A percentile compares a stretch with the other conserved stretches of the same genome.
Conservation (phyloP, 2,329 filamentous ascomycete species). For the Ascochyta clinopodiicola region DNA sequence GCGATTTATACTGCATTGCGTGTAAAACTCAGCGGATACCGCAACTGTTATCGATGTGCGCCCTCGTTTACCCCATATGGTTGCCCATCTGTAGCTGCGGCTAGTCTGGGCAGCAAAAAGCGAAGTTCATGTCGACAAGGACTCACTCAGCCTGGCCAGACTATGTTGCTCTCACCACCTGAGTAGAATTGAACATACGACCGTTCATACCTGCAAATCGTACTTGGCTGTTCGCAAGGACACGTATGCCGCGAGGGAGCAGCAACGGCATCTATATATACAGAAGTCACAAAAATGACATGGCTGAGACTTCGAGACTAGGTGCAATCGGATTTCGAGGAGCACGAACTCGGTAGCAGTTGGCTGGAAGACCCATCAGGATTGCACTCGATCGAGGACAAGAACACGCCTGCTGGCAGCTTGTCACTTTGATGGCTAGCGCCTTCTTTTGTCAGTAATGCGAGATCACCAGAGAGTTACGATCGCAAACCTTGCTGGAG, state of each 20-base stretch:
- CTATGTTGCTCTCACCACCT: neutral
- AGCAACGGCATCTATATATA: neutral
- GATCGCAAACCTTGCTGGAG: no score
- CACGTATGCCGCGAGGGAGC: neutral
- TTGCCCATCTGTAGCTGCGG: slow-evolving; percentile 22
- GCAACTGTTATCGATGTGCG: slow-evolving; percentile 17
- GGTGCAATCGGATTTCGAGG: no score
- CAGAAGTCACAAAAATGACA: neutral
- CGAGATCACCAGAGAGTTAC: neutral
- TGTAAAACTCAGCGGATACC: neutral
- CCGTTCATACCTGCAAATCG: neutral
- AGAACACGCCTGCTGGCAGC: neutral
- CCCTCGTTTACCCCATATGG: slow-evolving; percentile 11
- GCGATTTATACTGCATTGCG: neutral
- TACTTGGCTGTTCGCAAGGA: neutral
- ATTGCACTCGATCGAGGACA: neutral
- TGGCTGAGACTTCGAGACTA: no score
- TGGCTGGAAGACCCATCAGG: neutral
- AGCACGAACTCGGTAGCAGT: neutral
- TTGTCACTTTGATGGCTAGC: neutral
- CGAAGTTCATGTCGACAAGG: slow-evolving; percentile 24
- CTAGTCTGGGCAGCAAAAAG: slow-evolving; percentile 29
- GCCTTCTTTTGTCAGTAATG: neutral
- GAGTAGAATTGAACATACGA: neutral
- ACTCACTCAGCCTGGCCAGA: neutral